These are phyloP conservation scores for Aspergillus hortae DNA, from an alignment of 2,329 filamentous ascomycete species.

Conservation along the genomic window DNA sequence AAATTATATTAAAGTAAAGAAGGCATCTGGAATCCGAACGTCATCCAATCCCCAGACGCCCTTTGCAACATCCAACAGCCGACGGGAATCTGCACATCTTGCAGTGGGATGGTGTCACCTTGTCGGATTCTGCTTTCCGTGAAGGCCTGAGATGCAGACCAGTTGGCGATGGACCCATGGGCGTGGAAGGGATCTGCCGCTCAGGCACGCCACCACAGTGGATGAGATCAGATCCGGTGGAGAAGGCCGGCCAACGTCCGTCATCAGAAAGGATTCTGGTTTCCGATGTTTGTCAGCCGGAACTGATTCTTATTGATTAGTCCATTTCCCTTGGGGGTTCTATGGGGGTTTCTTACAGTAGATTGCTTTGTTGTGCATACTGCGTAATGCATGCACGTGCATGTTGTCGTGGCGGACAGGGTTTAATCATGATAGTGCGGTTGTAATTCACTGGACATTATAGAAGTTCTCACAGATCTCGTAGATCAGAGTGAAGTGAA, in stretches of 20 bases:
- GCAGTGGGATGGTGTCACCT: not conserved
- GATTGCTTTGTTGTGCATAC: too few relatives aligned
- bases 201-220: not conserved
- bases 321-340: not conserved
- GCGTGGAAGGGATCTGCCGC: not conserved
- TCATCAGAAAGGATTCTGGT: not conserved
- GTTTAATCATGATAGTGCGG: too few relatives aligned
- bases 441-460: too few relatives aligned
- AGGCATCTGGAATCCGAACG: not conserved
- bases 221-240: not conserved
- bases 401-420: too few relatives aligned
- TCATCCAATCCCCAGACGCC: not conserved
- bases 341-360: too few relatives aligned
- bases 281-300: not conserved
- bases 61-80: not conserved
- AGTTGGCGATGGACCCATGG: not conserved
- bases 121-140: not conserved
- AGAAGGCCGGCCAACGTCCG: not conserved
- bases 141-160: not conserved
- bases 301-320: not conserved
- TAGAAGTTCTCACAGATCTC: not conserved
- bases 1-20: not conserved
- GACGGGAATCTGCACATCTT: not conserved
- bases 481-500: not conserved
- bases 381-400: too few relatives aligned